These are phyloP conservation scores for Ocimum tenuiflorum DNA, from an alignment of 257 asterid genomes.

Conservation along the genomic window DNA sequence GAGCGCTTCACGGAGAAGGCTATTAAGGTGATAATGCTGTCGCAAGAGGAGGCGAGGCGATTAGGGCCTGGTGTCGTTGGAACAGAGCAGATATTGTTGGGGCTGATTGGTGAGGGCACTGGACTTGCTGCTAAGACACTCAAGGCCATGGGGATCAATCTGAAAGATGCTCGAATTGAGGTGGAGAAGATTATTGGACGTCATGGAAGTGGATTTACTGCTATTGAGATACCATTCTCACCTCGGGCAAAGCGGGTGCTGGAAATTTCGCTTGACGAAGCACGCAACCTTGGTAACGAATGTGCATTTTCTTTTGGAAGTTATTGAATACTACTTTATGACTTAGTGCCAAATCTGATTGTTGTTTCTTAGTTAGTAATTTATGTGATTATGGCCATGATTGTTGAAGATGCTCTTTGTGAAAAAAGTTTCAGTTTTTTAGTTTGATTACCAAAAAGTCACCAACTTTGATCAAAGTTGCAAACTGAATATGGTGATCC, in stretches of 20 bases:
- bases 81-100: slow-evolving; percentile 87
- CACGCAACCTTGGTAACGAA: slow-evolving; percentile 84
- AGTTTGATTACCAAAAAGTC: too few relatives aligned
- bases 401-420: too few relatives aligned
- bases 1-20: slow-evolving; percentile 98
- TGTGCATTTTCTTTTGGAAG: too few relatives aligned
- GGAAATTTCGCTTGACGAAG: slow-evolving; percentile 94
- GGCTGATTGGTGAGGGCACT: slow-evolving; percentile 96
- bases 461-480: too few relatives aligned
- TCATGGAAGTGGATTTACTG: slow-evolving; percentile 91
- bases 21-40: slow-evolving; percentile 89
- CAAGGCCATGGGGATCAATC: slow-evolving; percentile 82
- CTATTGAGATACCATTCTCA: slow-evolving; percentile 93
- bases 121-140: slow-evolving; percentile 97
- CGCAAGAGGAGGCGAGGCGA: slow-evolving; percentile 96
- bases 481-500: too few relatives aligned
- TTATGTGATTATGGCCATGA: neutral
- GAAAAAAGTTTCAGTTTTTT: too few relatives aligned
- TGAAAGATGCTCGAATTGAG: slow-evolving; percentile 94
- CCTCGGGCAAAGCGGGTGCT: slow-evolving; percentile 96
- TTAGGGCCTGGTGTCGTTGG: slow-evolving; percentile 93
- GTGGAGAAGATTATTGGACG: slow-evolving; percentile 95
- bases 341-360: neutral
- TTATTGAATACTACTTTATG: neutral
- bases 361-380: neutral